Evolutionary conservation across 2,329 filamentous ascomycete genomes (phyloP).

Genomic region (Xylariaceae sp.): DNA sequence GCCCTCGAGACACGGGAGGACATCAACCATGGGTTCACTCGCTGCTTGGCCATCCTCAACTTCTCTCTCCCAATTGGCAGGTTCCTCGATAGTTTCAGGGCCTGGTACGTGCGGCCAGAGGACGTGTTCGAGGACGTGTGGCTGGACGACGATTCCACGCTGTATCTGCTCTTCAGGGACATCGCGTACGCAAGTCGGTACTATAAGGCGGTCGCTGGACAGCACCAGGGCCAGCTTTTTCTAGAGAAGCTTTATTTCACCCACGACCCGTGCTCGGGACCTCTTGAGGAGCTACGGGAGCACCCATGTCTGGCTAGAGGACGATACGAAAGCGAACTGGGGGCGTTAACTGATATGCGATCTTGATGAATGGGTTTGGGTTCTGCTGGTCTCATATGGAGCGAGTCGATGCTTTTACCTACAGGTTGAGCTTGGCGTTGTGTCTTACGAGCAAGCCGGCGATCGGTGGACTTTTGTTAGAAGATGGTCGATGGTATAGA

Average conservation of each 20-base stretch:
- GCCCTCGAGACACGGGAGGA: background rate
- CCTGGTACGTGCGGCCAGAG: background rate
- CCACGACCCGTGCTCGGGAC: conserved; percentile 10
- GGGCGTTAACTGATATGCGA: background rate
- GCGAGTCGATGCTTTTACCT: no score
- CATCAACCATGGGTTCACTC: conserved; percentile 1
- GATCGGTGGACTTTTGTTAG: background rate
- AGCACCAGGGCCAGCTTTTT: background rate
- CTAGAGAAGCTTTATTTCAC: background rate
- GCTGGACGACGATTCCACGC: background rate
- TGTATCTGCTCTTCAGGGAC: conserved; percentile 10
- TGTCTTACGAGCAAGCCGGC: no score
- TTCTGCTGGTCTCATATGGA: no score
- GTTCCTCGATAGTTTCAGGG: conserved; percentile 3
- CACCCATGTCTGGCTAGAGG: conserved; percentile 2
- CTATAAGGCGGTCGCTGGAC: conserved; percentile 4
- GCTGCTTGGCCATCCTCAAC: background rate
- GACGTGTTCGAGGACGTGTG: conserved; percentile 18
- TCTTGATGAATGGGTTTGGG: no score
- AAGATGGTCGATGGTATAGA: no score
- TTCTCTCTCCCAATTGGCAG: background rate
- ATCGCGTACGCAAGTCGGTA: background rate
- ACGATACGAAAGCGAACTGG: conserved; percentile 3
- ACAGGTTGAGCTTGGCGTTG: no score
- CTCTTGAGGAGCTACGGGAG: background rate